Evolutionary conservation across 345 rosid species (phyloP), one percentile per base, ranked within the genome.

Genomic region (Theobroma cacao): DNA sequence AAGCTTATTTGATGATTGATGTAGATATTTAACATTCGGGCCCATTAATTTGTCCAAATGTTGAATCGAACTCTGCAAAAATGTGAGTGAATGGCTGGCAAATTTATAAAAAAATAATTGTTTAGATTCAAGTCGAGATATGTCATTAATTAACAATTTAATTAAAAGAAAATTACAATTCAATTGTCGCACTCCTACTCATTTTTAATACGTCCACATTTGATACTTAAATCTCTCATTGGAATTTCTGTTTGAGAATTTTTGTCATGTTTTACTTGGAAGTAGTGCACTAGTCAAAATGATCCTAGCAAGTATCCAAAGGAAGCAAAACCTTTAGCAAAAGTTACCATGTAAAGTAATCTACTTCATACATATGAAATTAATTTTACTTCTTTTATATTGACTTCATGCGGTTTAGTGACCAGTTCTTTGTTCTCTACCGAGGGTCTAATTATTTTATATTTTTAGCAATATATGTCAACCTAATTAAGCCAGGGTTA

Each of bases 261-360:
- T 28, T 66, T 61, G 79, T 53, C 79, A 17, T 62, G 52, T 79
- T 55, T 69, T 47, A 13, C 40, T 66, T 41, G 75, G 67, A 69
- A 56, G 78, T 28, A 65, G 53, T 34, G 79, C 80, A 53, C 43
- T 2, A 11, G 77, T 82, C 82, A 60, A 70, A 74, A 59, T 69
- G 58, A 56, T 11, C 63, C 7, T 40, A 43, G 17, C 5, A 64
- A 64, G 34, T 56, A 28, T 9, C 56, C 28, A 53, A 74, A 24
- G 70, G 5, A 28, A 68, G 63, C 56, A 40, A 53, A 40, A 74
- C 26, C 70, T 71, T 40, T 38, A 24, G 6, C 30, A 71, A 79
- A 72, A 65, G 71, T 64, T 26, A 33, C 8, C 9, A 58, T 1
- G 30, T 56, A 56, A 56, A 56, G 30, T 24, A 68, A 30, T 22